phyloP scores from a whole-genome alignment of 257 asterid genomes.

The Capsicum baccatum region DNA sequence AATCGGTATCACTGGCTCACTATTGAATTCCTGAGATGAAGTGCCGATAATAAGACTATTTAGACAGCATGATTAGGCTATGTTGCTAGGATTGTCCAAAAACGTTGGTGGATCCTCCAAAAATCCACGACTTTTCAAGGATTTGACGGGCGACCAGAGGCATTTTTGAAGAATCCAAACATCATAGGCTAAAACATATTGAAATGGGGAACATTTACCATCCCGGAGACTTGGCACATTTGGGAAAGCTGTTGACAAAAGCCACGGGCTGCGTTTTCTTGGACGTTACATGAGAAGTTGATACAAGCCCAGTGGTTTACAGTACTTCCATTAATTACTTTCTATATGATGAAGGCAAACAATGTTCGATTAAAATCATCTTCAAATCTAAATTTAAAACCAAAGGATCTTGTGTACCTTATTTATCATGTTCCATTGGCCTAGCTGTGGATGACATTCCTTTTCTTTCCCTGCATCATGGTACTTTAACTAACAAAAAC shows the following conservation, averaged over 20 bases:
- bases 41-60: background rate
- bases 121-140: background rate
- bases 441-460: constrained; percentile 96
- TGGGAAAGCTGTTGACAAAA: constrained; percentile 90
- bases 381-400: background rate
- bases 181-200: background rate
- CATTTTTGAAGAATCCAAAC: background rate
- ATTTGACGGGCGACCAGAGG: background rate
- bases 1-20: constrained; percentile 85
- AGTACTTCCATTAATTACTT: constrained; percentile 96
- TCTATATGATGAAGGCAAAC: constrained; percentile 43
- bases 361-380: background rate
- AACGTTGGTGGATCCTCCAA: background rate
- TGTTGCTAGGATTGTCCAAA: background rate
- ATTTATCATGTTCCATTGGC: constrained; percentile 99
- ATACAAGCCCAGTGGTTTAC: constrained; percentile 97
- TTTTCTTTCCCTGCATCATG: constrained; percentile 94
- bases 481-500: constrained; percentile 70
- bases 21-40: constrained; percentile 70
- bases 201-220: constrained; percentile 50
- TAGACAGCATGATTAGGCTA: background rate
- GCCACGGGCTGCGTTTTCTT: constrained; percentile 95
- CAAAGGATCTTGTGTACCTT: constrained; percentile 54
- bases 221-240: constrained; percentile 99
- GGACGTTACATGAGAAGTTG: constrained; percentile 93